Conservation (phyloP, 345 rosid genomes). For the Eucalyptus brandiana region DNA sequence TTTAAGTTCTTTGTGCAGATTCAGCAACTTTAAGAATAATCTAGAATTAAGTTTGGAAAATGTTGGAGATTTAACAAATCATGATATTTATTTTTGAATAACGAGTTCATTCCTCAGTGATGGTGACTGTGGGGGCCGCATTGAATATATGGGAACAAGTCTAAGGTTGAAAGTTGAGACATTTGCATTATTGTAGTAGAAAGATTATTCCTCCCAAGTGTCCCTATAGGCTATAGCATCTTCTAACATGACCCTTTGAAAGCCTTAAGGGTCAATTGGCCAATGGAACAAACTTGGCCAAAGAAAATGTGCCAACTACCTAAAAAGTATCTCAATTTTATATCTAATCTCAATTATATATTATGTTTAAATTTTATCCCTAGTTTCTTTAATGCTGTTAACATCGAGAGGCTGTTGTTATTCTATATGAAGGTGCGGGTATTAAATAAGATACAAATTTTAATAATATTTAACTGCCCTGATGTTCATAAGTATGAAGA, state of each 20-base stretch:
- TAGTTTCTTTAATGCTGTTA: background rate
- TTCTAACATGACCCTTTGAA: background rate
- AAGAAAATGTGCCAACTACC: background rate
- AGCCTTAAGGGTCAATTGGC: background rate
- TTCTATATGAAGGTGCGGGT: fast-evolving
- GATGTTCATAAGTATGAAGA: background rate
- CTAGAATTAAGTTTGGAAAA: background rate
- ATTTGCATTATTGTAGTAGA: background rate
- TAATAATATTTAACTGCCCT: background rate
- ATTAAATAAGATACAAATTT: no score
- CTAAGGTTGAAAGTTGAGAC: background rate
- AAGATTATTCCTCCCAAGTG: background rate
- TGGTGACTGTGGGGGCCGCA: background rate
- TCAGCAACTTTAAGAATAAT: background rate
- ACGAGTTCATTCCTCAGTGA: background rate
- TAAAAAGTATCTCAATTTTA: background rate
- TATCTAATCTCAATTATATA: background rate
- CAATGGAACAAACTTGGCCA: background rate
- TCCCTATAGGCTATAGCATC: background rate
- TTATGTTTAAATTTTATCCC: background rate
- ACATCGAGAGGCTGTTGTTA: background rate
- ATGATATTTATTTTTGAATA: background rate
- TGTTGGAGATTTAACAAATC: background rate
- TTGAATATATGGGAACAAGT: background rate
- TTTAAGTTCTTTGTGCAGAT: background rate